Evolutionary conservation across 176 grass and related monocot genomes (phyloP).

Genomic region (Canna indica): DNA sequence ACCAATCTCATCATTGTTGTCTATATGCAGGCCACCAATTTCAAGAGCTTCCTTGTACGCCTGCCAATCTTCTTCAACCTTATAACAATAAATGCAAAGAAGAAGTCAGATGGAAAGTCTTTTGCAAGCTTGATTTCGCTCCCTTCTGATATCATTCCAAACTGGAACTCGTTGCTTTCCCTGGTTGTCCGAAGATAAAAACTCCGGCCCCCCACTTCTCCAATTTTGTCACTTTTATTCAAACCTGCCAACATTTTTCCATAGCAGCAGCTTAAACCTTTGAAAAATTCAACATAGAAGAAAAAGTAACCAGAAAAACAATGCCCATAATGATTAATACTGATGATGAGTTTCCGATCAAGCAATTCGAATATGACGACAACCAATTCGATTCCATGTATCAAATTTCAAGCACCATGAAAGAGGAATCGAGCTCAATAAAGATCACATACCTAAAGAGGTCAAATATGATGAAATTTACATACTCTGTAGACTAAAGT

Average conservation of each 20-base stretch:
- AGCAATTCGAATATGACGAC: not conserved
- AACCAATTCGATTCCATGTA: too few species aligned
- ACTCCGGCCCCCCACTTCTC: conserved; percentile 61
- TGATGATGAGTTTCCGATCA: not conserved
- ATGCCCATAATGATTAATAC: too few species aligned
- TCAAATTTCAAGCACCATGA: not conserved
- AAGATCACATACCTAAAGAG: not conserved
- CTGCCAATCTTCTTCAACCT: conserved; percentile 33
- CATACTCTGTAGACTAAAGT: conserved; percentile 81
- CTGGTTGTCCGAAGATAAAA: conserved; percentile 76
- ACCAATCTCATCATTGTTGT: too few species aligned
- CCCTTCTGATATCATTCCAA: conserved; percentile 2
- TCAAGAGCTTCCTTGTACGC: conserved; percentile 33
- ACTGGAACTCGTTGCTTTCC: conserved; percentile 19
- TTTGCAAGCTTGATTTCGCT: not conserved
- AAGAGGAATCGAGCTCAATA: not conserved
- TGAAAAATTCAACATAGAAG: too few species aligned
- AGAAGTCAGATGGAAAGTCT: conserved; percentile 17
- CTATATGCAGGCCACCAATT: conserved; percentile 30
- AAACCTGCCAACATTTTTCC: conserved; percentile 34
- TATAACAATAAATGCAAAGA: conserved; percentile 25
- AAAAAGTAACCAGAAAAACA: too few species aligned
- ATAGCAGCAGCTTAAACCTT: not conserved
- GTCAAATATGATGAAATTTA: not conserved
- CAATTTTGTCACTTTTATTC: conserved; percentile 68